Percentiles rank a stretch among this genome's conserved stretches.
These are phyloP conservation scores for Podospora pseudoanserina DNA, from an alignment of 495 filamentous ascomycete genomes.

Conservation along the genomic window DNA sequence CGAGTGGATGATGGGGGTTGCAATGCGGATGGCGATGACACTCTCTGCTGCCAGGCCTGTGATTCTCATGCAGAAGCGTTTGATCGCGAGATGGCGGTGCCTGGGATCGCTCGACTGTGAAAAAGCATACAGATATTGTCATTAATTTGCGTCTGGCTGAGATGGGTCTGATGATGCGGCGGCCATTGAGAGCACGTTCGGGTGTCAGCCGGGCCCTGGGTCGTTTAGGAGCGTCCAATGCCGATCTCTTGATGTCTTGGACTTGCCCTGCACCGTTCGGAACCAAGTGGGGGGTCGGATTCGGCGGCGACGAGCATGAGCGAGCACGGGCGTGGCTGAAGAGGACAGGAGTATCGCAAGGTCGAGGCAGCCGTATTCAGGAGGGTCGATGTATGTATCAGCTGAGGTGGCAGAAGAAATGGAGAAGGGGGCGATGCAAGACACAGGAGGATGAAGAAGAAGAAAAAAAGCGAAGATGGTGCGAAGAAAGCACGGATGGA, in stretches of 20 bases:
- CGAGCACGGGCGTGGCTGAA: background rate
- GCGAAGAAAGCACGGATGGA: background rate
- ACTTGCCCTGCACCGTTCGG: background rate
- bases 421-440: background rate
- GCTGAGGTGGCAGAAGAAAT: background rate
- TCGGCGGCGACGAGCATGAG: background rate
- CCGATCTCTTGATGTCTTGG: background rate
- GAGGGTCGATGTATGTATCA: background rate
- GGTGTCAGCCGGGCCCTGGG: background rate
- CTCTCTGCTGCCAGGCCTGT: background rate
- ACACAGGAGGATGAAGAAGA: constrained; percentile 8
- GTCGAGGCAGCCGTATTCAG: background rate
- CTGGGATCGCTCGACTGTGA: background rate
- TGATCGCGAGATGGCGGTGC: background rate
- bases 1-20: constrained; percentile 2
- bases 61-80: background rate
- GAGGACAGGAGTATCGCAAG: background rate
- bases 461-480: background rate
- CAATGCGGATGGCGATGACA: background rate
- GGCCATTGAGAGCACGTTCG: background rate
- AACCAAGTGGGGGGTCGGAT: background rate
- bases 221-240: background rate
- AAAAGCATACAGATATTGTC: background rate
- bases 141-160: constrained; percentile 7
- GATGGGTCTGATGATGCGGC: constrained; percentile 3